These are phyloP conservation scores for Neurospora sp. DNA, from an alignment of 495 filamentous ascomycete genomes.

Conservation along the genomic window DNA sequence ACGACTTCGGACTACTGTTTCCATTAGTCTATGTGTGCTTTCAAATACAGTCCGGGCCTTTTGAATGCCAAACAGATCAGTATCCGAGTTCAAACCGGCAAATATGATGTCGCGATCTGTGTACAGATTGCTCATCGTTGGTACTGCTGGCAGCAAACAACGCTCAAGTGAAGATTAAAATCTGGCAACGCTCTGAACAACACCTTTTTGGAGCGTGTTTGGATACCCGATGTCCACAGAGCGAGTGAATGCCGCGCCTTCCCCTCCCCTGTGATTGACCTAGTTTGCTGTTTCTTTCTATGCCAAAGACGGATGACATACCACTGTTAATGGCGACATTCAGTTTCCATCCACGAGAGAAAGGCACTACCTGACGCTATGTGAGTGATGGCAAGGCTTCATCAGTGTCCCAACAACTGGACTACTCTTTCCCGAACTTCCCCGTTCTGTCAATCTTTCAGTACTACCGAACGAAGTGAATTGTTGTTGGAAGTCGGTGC, in stretches of 20 bases:
- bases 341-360: background rate
- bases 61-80: background rate
- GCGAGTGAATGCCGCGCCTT: background rate
- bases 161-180: background rate
- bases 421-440: too few species aligned
- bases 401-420: too few species aligned
- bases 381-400: too few species aligned
- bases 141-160: background rate
- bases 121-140: background rate
- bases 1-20: background rate
- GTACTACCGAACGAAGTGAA: too few species aligned
- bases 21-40: background rate
- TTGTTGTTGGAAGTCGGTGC: too few species aligned
- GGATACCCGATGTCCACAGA: too few species aligned
- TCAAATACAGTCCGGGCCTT: background rate
- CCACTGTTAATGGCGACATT: background rate
- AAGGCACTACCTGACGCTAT: background rate
- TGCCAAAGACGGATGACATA: background rate
- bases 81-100: background rate
- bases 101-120: background rate
- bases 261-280: background rate
- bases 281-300: background rate
- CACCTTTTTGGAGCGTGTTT: too few species aligned
- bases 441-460: too few species aligned
- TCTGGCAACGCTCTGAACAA: too few species aligned